phyloP scores from a whole-genome alignment of 2,329 filamentous ascomycete species.

The Penicillium sp. region DNA sequence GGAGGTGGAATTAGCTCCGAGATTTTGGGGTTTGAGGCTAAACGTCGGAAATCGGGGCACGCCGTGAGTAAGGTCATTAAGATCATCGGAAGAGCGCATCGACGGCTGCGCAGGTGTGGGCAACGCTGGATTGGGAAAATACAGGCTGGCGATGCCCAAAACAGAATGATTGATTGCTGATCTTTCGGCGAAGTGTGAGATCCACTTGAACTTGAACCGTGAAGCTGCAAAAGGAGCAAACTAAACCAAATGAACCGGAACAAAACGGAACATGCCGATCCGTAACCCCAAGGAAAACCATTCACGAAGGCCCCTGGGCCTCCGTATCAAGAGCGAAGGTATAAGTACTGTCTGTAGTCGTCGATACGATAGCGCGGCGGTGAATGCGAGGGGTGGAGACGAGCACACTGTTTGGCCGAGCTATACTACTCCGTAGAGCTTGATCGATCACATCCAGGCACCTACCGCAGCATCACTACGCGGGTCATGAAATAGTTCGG shows the following conservation, averaged over 20 bases:
- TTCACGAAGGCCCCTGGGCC: not conserved
- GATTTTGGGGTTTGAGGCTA: not conserved
- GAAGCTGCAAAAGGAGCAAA: not conserved
- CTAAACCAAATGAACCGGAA: not conserved
- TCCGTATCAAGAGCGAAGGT: not conserved
- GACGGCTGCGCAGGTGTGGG: not conserved
- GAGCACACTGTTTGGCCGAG: not conserved
- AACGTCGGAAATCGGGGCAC: not conserved
- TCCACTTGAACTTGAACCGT: not conserved
- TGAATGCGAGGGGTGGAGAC: not conserved
- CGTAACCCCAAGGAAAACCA: not conserved
- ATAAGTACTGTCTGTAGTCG: not conserved
- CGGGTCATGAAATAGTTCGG: not conserved
- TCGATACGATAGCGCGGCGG: not conserved
- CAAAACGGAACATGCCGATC: not conserved
- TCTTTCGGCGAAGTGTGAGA: not conserved
- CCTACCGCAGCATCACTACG: not conserved
- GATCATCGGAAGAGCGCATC: not conserved
- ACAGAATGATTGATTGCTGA: not conserved
- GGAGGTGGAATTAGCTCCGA: not conserved
- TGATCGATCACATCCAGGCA: not conserved
- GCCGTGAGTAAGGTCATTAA: too few species aligned
- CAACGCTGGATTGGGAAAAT: not conserved
- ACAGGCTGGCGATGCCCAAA: not conserved
- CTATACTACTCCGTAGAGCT: not conserved